phyloP scores from a whole-genome alignment of 1,284 basidiomycete genomes.

The Amylostereum chailletii region DNA sequence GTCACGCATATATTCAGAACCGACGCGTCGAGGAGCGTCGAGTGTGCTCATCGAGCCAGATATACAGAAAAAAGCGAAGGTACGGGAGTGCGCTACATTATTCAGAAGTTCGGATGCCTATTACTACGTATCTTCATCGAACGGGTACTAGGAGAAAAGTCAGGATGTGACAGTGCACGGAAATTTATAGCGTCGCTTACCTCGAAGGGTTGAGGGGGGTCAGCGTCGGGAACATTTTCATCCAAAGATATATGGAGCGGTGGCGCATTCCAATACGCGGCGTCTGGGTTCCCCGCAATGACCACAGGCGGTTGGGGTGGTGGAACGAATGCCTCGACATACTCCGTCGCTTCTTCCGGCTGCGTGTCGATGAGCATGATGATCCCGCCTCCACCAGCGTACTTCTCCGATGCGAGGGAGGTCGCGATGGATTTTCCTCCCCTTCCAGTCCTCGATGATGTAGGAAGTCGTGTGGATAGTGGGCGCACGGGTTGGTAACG shows the following conservation, averaged over 20 bases:
- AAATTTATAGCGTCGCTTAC: constrained; percentile 31
- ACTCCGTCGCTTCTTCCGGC: constrained; percentile 61
- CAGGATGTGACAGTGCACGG: constrained; percentile 11
- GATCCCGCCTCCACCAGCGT: constrained; percentile 77
- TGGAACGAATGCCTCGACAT: constrained; percentile 49
- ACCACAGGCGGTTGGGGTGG: constrained; percentile 33
- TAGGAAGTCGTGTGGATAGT: constrained; percentile 43
- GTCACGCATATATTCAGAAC: constrained; percentile 1
- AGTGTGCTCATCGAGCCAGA: background rate
- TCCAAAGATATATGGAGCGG: constrained; percentile 54
- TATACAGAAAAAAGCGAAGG: too few species aligned
- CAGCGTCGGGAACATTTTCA: constrained; percentile 67
- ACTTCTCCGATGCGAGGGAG: constrained; percentile 42
- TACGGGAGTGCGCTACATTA: too few species aligned
- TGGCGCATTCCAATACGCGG: constrained; percentile 18
- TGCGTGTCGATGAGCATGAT: constrained; percentile 66
- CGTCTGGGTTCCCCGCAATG: constrained; percentile 27
- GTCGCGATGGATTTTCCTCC: constrained; percentile 17
- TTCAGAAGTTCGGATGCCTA: background rate
- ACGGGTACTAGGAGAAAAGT: constrained; percentile 41
- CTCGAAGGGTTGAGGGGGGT: constrained; percentile 73
- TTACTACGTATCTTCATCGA: constrained; percentile 47
- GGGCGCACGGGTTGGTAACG: constrained; percentile 90
- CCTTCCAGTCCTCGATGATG: constrained; percentile 29
- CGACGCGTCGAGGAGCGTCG: too few species aligned